phyloP scores from a whole-genome alignment of 805 yeast species.

The Cyberlindnera saturnus region DNA sequence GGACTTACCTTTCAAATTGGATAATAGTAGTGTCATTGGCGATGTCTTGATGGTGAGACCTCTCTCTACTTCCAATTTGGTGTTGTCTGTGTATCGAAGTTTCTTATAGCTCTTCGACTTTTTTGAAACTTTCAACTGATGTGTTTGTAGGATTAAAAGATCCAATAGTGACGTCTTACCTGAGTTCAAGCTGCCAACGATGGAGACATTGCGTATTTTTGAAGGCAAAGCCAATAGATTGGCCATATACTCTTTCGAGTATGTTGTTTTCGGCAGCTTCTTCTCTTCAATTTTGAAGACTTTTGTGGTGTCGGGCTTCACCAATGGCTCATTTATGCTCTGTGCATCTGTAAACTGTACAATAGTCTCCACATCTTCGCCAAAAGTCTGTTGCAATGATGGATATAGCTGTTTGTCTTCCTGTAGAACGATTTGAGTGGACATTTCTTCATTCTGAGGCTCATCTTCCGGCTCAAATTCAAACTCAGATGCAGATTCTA shows the following conservation, averaged over 20 bases:
- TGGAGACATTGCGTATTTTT: conserved; percentile 64
- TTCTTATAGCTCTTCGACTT: conserved; percentile 43
- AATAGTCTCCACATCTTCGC: conserved; percentile 59
- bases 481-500: conserved; percentile 27
- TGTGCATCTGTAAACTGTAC: conserved; percentile 49
- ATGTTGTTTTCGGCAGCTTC: conserved; percentile 52
- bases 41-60: conserved; percentile 62
- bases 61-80: conserved; percentile 60
- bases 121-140: conserved; percentile 47
- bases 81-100: conserved; percentile 73
- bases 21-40: conserved; percentile 55
- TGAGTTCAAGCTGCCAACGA: conserved; percentile 75
- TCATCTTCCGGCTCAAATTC: conserved; percentile 15
- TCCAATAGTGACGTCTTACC: conserved; percentile 86
- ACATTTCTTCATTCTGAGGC: conserved; percentile 20
- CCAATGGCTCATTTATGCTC: conserved; percentile 55
- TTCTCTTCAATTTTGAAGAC: conserved; percentile 43
- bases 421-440: conserved; percentile 27
- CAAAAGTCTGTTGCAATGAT: conserved; percentile 42
- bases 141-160: conserved; percentile 60
- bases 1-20: conserved; percentile 48
- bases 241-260: conserved; percentile 57
- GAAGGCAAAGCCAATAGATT: conserved; percentile 48
- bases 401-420: conserved; percentile 43
- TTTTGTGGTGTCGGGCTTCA: conserved; percentile 43